Base-by-base conservation (phyloP, 2,329 filamentous ascomycete species). In the Teratosphaeria destructans region DNA sequence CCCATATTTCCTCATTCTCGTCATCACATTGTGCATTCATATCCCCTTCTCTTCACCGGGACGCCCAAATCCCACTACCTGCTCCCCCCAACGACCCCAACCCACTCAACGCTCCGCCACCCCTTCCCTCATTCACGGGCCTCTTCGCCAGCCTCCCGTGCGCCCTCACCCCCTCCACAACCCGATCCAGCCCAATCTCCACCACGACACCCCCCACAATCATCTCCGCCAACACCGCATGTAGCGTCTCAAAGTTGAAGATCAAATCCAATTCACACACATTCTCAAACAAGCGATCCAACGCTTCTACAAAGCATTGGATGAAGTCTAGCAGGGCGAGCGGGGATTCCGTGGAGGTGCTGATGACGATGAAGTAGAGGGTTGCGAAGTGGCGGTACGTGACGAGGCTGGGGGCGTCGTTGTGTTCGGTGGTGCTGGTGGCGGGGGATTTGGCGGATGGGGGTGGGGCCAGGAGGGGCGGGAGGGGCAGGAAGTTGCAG, bases 371-470 rank as follows among this genome's bases (percentile, higher is more conserved):
- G 79, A 99, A 99, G 78, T 95, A 97, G 62, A 99, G 87, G 0
- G 94, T 99, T 10, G 94, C 94, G 72, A 97, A 99, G 81, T 96
- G 90, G 60, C 94, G 90, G 81, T 99, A 99, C 8, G 94, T 97
- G 54, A 99, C 91, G 61, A 97, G 88, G 5, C 91, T 94, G 10
- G 94, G 94, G 11, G 91, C 88, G 76, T 97, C 94, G 72, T 90
- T 92, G 76, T 88, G 84, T 47, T 86, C 83, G 62, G 69, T 72
- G 37, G 74, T 67, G 7, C 73, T 72, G 47, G 71, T 69, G 32
- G 67, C 62, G 60, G 73, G 74, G 85, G 62, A 56, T 26, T 62
- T 62, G 26, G 62, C 56, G 56, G 68, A 59, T 23, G 62, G 57
- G 11, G 58, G 57, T 14, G 61, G 64, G 8, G 66, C 65, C 55